Base-by-base conservation (phyloP, 257 asterid genomes). In the Rubia yunnanensis region DNA sequence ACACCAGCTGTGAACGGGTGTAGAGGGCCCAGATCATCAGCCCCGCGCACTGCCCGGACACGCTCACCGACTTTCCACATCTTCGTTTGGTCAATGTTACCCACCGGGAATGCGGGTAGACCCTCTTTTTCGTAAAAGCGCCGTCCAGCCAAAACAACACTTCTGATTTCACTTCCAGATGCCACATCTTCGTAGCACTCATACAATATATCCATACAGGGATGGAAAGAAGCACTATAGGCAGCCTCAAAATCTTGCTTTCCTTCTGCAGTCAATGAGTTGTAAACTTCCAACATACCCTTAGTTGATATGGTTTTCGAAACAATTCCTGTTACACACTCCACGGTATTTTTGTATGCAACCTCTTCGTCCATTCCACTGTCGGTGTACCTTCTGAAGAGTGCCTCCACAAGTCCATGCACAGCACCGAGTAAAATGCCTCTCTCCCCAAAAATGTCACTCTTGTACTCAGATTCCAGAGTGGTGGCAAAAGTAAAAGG, bases 181-280 rank as follows among this genome's bases (percentile, higher is more conserved):
- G 95, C 95, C 63, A 92, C 98, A 78, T 92, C 98, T 79, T 92
- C 98, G 52, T 92, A 92, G 83, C 98, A 92, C 69, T 92, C 96
- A 2, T 92, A 92, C 49, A 92, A 77, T 73, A 92, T 92, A 76
- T 92, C 98, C 98, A 92, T 92, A 84, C 98, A 89, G 22, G 98
- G 98, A 78, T 92, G 89, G 71, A 54, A 92, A 0, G 98, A 85
- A 67, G 96, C 96, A 68, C 96, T 92, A 10, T 92, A 92, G 24
- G 96, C 96, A 53, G 81, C 64, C 79, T 89, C 96, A 44, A 92
- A 92, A 30, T 87, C 95, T 73, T 36, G 87, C 86, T 89, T 92
- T 66, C 75, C 98, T 52, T 89, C 95, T 41, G 79, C 95, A 35
- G 81, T 79, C 44, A 92, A 71, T 67, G 96, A 82, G 74, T 87